Evolutionary conservation across 225 moss, liverwort and hornwort species (phyloP).

Genomic region (Straminergon stramineum): DNA sequence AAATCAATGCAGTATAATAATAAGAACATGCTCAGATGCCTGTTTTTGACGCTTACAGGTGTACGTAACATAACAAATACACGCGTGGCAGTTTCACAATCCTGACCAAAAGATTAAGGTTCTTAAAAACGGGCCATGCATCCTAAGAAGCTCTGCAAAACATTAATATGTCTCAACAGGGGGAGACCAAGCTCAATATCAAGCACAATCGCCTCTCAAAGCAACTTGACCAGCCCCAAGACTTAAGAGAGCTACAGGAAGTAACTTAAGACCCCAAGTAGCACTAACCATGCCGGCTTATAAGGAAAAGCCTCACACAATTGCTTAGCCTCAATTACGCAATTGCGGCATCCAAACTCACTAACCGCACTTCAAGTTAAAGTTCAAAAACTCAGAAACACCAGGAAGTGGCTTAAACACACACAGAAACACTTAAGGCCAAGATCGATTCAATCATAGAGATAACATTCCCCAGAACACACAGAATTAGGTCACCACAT

Average conservation of each 20-base stretch:
- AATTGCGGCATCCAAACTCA: background rate
- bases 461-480: background rate
- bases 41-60: background rate
- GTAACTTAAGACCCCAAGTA: background rate
- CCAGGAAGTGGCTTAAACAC: background rate
- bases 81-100: background rate
- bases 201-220: background rate
- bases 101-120: background rate
- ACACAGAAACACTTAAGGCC: background rate
- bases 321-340: background rate
- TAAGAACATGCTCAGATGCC: background rate
- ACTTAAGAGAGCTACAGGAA: background rate
- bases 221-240: background rate
- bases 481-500: constrained; percentile 12
- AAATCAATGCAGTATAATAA: no score
- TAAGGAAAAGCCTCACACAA: background rate
- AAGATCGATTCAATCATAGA: background rate
- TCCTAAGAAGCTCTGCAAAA: background rate
- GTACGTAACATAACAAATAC: background rate
- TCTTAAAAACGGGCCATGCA: background rate
- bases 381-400: background rate
- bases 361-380: background rate
- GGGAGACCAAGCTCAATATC: background rate
- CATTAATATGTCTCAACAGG: background rate
- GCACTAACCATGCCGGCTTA: background rate